These are phyloP conservation scores for Petunia hybrid DNA, from an alignment of 305 asterid genomes.

Conservation along the genomic window DNA sequence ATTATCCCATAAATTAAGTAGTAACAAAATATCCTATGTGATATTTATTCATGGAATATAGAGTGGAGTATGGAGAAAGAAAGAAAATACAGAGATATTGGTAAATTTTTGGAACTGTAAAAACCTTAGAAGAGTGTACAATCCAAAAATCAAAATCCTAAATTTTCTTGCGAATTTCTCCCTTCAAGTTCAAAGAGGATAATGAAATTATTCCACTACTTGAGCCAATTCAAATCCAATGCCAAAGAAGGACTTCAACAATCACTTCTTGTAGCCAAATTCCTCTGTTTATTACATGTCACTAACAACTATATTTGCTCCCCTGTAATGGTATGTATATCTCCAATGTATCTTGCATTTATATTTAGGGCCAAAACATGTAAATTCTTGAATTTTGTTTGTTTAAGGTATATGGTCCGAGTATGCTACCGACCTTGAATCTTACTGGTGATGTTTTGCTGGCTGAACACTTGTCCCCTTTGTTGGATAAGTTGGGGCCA, in stretches of 20 bases:
- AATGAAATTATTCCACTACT: conserved; percentile 52
- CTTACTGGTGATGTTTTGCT: conserved; percentile 86
- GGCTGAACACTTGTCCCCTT: conserved; percentile 73
- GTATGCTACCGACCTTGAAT: conserved; percentile 94
- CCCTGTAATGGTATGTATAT: conserved; percentile 58
- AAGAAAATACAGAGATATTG: background rate
- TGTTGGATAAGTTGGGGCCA: conserved; percentile 65
- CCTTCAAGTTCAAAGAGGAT: conserved; percentile 36
- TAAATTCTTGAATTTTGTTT: conserved; percentile 4
- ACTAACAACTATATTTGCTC: conserved; percentile 69
- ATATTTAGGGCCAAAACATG: background rate
- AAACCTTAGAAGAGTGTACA: background rate
- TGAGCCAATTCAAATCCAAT: conserved; percentile 55
- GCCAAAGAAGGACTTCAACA: conserved; percentile 64
- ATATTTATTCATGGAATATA: background rate
- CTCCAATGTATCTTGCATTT: conserved; percentile 8
- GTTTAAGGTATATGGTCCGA: conserved; percentile 80
- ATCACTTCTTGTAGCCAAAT: conserved; percentile 59
- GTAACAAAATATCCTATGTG: background rate
- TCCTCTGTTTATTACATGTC: conserved; percentile 74
- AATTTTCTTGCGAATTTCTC: background rate
- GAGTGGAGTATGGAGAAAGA: background rate
- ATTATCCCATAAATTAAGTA: too few species aligned
- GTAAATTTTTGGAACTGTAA: background rate
- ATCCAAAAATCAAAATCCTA: background rate